Percentiles rank a stretch among this genome's conserved stretches.
Conservation (phyloP, 2,329 filamentous ascomycete genomes). For the Phialemoniopsis sp. region DNA sequence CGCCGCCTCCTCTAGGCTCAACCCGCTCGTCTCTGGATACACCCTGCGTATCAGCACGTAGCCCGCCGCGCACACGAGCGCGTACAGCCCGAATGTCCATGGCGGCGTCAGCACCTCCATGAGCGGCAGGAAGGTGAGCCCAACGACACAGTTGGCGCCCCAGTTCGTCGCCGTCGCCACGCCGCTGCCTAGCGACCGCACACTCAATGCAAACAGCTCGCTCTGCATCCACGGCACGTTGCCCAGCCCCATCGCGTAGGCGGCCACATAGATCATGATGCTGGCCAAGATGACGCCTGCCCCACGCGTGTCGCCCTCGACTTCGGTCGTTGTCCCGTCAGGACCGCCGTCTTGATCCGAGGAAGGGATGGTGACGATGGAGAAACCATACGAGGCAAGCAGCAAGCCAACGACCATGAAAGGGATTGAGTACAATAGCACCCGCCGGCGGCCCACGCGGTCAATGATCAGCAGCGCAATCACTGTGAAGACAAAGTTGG, state of each 20-base stretch:
- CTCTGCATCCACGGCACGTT: slow-evolving; percentile 97
- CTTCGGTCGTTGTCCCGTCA: slow-evolving; percentile 6
- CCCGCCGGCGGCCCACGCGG: slow-evolving; percentile 71
- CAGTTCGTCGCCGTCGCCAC: slow-evolving; percentile 80
- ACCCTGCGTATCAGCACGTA: slow-evolving; percentile 67
- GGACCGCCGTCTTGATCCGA: slow-evolving; percentile 9
- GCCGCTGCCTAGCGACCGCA: slow-evolving; percentile 68
- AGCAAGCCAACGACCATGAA: slow-evolving; percentile 75
- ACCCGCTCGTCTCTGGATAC: slow-evolving; percentile 82
- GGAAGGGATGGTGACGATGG: slow-evolving; percentile 47
- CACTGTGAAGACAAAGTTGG: slow-evolving; percentile 79
- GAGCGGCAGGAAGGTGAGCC: slow-evolving; percentile 82
- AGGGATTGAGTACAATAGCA: slow-evolving; percentile 78
- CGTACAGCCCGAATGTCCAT: slow-evolving; percentile 81
- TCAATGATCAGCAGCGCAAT: slow-evolving; percentile 74
- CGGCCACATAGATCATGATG: slow-evolving; percentile 78
- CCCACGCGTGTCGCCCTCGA: slow-evolving; percentile 13
- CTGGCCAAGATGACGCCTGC: slow-evolving; percentile 62
- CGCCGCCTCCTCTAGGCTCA: slow-evolving; percentile 78
- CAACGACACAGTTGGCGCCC: slow-evolving; percentile 81
- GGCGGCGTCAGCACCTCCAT: slow-evolving; percentile 71
- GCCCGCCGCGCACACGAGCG: slow-evolving; percentile 61
- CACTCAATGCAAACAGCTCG: slow-evolving; percentile 78
- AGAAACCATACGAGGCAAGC: slow-evolving; percentile 69
- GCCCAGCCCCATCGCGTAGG: slow-evolving; percentile 83